Conservation (phyloP, 1,284 basidiomycete genomes). For the Cryptococcus amylolentus region DNA sequence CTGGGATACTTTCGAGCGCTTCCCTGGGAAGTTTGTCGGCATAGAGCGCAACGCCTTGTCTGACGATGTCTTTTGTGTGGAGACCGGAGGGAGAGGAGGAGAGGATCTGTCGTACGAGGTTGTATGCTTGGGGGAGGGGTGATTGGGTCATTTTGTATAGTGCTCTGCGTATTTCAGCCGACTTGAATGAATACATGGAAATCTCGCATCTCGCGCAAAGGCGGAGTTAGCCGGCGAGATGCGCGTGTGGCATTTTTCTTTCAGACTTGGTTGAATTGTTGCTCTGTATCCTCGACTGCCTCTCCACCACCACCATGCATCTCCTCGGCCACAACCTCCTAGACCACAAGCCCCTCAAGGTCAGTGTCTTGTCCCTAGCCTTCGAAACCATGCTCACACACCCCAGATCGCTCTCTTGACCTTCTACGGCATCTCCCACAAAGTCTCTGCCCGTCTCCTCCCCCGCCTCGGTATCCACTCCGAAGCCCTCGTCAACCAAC, state of each 20-base stretch:
- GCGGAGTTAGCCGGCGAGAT: background rate
- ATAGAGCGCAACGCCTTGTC: conserved; percentile 21
- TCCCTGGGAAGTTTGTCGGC: conserved; percentile 1
- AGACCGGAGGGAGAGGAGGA: conserved; percentile 15
- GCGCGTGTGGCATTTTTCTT: background rate
- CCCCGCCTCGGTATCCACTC: conserved; percentile 54
- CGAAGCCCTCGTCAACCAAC: conserved; percentile 45
- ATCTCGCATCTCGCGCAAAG: background rate
- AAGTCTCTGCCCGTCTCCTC: conserved; percentile 51
- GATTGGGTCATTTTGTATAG: background rate
- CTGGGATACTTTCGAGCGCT: background rate
- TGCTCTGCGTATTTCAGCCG: background rate
- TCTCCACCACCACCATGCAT: conserved; percentile 37
- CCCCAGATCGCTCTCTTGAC: conserved; percentile 54
- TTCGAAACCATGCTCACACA: background rate
- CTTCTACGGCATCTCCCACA: conserved; percentile 55
- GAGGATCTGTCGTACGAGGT: conserved; percentile 33
- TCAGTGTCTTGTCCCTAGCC: conserved; percentile 18
- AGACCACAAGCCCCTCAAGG: conserved; percentile 52
- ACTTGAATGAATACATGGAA: background rate
- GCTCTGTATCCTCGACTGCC: background rate
- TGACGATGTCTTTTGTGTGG: conserved; percentile 37
- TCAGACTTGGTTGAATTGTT: background rate
- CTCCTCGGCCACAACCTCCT: conserved; percentile 52
- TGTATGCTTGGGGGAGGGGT: conserved; percentile 27